Evolutionary conservation across 139 green algal genomes (phyloP), one percentile per base, ranked within the genome.

Genomic region (Picochlorum sp.): DNA sequence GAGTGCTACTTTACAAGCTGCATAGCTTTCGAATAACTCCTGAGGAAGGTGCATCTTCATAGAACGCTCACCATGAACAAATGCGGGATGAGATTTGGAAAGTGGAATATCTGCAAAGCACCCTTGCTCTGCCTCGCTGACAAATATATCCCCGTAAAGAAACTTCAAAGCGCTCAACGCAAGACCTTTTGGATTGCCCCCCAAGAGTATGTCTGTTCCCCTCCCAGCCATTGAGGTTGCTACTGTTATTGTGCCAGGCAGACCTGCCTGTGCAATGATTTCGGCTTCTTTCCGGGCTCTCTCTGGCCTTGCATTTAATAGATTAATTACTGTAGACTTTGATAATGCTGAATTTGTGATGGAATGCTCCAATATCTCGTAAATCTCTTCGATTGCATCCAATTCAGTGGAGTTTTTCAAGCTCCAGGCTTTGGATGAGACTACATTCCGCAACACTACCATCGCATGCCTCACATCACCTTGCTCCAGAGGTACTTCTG

Each of bases 171-270:
- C 30, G 30, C 37, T 69, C 64, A 56, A 81, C 51, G 68, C 65
- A n/a, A 82, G 57, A 3, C 70, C 74, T 62, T 82, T 78, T 20
- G 86, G 61, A 64, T 88, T 89, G n/a, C 85, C 87, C 6, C 87
- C 87, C 20, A 94, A 69, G 2, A 91, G 60, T 50, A 94, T 90
- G 74, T 94, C 85, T 2, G 86, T 92, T 61, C 87, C 87, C 0
- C 87, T 66, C 6, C 87, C 87, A 7, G 87, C 87, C 79, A 92
- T 89, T 75, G 80, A 86, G 64, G 85, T 94, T 14, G 86, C 77
- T 16, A 94, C 85, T 37, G 85, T 94, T 18, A 93, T 65, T 34
- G 79, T 74, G n/a, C 80, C 76, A 3, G 78, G 65, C 26, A 85
- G 56, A 2, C 87, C 87, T 2, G 82, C 81, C 71, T 87, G 82